Conservation (phyloP, 305 asterid species). For the Lippia alba region DNA sequence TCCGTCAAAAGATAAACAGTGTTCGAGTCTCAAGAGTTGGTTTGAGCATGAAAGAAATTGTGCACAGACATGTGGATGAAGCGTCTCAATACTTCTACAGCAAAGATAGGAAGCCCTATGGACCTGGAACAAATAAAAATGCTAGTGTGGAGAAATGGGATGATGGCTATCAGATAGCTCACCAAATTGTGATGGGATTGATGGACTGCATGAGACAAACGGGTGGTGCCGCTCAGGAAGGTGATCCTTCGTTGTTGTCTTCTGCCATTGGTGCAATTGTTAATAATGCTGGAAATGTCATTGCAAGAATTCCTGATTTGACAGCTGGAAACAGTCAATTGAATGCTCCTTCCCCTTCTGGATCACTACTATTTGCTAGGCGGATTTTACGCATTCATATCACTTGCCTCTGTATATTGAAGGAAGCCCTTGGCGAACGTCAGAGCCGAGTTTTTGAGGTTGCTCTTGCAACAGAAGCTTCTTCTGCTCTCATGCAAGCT, state of each 20-base stretch:
- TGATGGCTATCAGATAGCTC: constrained; percentile 77
- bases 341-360: constrained; percentile 56
- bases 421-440: constrained; percentile 98
- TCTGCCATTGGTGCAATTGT: constrained; percentile 94
- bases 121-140: constrained; percentile 58
- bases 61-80: constrained; percentile 82
- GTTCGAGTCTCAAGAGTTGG: constrained; percentile 84
- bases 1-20: constrained; percentile 89
- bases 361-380: constrained; percentile 66
- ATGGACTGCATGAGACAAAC: constrained; percentile 99
- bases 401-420: constrained; percentile 78
- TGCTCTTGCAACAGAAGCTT: constrained; percentile 95
- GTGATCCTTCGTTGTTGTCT: constrained; percentile 93
- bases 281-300: constrained; percentile 70
- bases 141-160: constrained; percentile 68
- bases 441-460: constrained; percentile 97
- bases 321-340: constrained; percentile 54
- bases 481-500: constrained; percentile 74
- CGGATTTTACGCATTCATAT: constrained; percentile 81
- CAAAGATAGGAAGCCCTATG: constrained; percentile 79
- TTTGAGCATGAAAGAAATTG: constrained; percentile 88
- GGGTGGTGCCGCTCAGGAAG: constrained; percentile 99
- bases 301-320: constrained; percentile 82
- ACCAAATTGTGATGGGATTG: constrained; percentile 81
- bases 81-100: constrained; percentile 62